Base-by-base conservation (phyloP, 371 early-diverging fungal genomes). In the Rhizopus microsporus region DNA sequence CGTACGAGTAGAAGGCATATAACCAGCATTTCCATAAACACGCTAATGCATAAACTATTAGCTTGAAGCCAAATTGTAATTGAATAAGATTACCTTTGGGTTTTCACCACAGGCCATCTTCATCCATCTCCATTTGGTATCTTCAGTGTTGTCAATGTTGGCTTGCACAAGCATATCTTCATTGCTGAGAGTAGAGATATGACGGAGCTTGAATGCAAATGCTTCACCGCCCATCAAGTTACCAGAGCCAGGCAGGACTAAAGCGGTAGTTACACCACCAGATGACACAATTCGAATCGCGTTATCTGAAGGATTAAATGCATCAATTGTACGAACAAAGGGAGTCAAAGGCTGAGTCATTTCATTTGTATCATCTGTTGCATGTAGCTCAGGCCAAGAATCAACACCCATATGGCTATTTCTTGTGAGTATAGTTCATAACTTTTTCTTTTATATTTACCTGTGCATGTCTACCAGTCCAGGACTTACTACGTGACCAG, bases 21-120 rank as follows among this genome's bases (percentile, higher is more conserved):
- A 52, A 9, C 66, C 59, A 48, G 40, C 51, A 4, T 52, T 47
- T 8, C 69, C 68, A 50, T 78, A 77, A 8, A 69, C 59, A 23
- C 56, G 17, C 65, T 65, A 53, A 17, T 43, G 35, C n/a, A 23
- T 53, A 43, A 35, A 29, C 35, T 29, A 44, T 37, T 34, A 33
- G 23, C 13, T 23, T 23, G 23, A 2, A 23, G 23, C 2, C 2
- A 23, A 23, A 4, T 16, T 37, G 40, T 8, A 16, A 17, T 33
- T 5, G 16, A 30, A 3, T 54, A 39, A 33, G 31, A 15, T 51
- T 13, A 73, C 61, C 75, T 90, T 91, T 30, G 88, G 84, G 69
- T 90, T 91, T 73, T 91, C 92, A n/a, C 92, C 92, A 52, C 88
- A 89, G 10, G 92, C 90, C 86, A 89, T 88, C 32, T 91, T 91